A percentile compares a stretch with the other conserved stretches of the same genome.
Evolutionary conservation across 2,329 filamentous ascomycete species (phyloP).

Genomic region (Ophiocordyceps camponoti-floridani): DNA sequence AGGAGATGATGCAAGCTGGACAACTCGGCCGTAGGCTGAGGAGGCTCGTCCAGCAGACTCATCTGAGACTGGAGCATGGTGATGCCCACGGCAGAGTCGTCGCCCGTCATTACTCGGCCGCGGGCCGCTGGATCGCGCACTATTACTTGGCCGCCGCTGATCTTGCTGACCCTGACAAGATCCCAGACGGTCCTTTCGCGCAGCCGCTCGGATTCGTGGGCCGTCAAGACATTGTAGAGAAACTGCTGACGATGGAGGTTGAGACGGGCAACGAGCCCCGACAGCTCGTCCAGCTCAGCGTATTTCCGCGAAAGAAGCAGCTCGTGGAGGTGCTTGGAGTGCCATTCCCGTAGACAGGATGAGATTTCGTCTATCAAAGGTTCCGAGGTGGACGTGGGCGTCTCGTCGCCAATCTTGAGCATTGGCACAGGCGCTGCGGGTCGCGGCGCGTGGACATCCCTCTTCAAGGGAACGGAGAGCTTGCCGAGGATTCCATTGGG

Average conservation of each 20-base stretch:
- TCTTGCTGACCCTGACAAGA: slow-evolving; percentile 81
- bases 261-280: slow-evolving; percentile 61
- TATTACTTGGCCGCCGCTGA: slow-evolving; percentile 85
- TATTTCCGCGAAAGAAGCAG: slow-evolving; percentile 74
- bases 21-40: slow-evolving; percentile 46
- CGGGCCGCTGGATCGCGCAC: slow-evolving; percentile 73
- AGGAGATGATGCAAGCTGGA: slow-evolving; percentile 64
- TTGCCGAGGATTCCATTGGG: slow-evolving; percentile 21
- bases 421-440: slow-evolving; percentile 89
- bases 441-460: slow-evolving; percentile 51
- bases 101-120: slow-evolving; percentile 72
- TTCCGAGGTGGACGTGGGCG: slow-evolving; percentile 72
- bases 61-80: slow-evolving; percentile 87
- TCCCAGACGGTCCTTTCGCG: slow-evolving; percentile 93
- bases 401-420: slow-evolving; percentile 95
- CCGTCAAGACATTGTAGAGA: slow-evolving; percentile 82
- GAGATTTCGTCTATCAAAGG: slow-evolving; percentile 95
- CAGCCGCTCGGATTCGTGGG: slow-evolving; percentile 61
- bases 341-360: slow-evolving; percentile 93
- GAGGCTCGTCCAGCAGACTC: slow-evolving; percentile 79
- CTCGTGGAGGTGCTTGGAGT: slow-evolving; percentile 91
- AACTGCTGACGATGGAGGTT: slow-evolving; percentile 78
- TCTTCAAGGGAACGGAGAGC: slow-evolving; percentile 29
- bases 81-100: slow-evolving; percentile 84
- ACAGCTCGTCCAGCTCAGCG: slow-evolving; percentile 60